Evolutionary conservation across 768 basidiomycete genomes (phyloP), one percentile per base, ranked within the genome.

Genomic region (Phlebiopsis flavidoalba): DNA sequence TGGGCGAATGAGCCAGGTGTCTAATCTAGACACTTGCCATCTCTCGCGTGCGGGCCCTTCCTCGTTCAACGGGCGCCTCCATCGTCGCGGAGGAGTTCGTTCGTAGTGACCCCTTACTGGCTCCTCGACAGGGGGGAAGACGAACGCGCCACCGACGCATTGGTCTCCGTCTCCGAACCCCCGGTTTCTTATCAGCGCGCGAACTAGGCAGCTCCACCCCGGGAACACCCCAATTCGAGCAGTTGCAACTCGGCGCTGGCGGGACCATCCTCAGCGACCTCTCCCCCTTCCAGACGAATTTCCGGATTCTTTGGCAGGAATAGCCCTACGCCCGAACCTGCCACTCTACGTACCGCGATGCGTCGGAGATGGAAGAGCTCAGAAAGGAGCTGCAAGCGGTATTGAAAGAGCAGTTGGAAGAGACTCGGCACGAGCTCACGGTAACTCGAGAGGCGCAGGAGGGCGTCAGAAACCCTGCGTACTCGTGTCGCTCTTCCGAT

Each of bases 381-480:
- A 83, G 84, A 35, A 79, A 77, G 58, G 89, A 93, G 68, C 60
- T 94, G 35, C 74, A 72, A 47, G 65, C 75, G 1, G 64, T 87
- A 59, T n/a, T n/a, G 26, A 84, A 84, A 65, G 71, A 78, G 22
- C 83, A 89, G 58, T 72, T 95, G 17, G 85, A 87, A 36, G 82
- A 80, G 33, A 77, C 81, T 17, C 83, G 83, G 66, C 80, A 83
- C 62, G 89, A 93, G 60, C 74, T 96, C 50, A 76, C 69, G 43
- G 94, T 96, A 68, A 80, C 86, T 0, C 87, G 83, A 62, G 95
- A 98, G 72, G 93, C 91, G 2, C 80, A 86, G 52, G 87, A 93
- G 68, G n/a, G 95, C 95, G 3, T 91, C 89, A 37, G 94, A 98
- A 65, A 82, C 82, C n/a, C 0, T 95, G 93, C 70, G 85, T 91